phyloP scores from a whole-genome alignment of 257 asterid species.

The Salvia miltiorrhiza region DNA sequence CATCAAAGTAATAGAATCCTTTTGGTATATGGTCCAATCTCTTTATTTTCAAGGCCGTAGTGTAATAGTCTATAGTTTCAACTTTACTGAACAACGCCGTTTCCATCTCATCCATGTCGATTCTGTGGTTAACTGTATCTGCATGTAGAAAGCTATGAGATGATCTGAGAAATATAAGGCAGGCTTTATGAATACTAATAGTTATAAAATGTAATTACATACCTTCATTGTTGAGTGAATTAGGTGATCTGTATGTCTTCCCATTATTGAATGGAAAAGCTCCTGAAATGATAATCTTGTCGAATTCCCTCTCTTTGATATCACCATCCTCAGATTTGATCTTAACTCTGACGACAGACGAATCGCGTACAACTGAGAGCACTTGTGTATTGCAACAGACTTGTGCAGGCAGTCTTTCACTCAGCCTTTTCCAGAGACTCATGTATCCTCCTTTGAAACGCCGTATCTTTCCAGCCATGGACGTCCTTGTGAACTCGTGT shows the following conservation, averaged over 20 bases:
- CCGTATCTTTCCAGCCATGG: constrained; percentile 83
- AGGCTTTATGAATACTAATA: too few species aligned
- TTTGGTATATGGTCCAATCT: constrained; percentile 65
- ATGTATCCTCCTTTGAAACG: constrained; percentile 78
- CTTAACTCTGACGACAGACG: constrained; percentile 31
- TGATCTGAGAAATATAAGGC: neutral
- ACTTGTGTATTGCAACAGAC: constrained; percentile 67
- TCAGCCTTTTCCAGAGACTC: constrained; percentile 65
- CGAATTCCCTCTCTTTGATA: constrained; percentile 43
- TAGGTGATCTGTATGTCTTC: constrained; percentile 52
- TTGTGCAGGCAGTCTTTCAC: constrained; percentile 49
- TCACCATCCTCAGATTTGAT: constrained; percentile 32
- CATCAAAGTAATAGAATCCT: constrained; percentile 81
- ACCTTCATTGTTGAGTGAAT: constrained; percentile 37
- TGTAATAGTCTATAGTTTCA: constrained; percentile 67
- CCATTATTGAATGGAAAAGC: constrained; percentile 62
- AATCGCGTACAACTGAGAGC: constrained; percentile 40
- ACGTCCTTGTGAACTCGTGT: constrained; percentile 75
- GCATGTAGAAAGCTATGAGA: constrained; percentile 20
- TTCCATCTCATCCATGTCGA: constrained; percentile 60
- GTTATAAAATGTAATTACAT: too few species aligned
- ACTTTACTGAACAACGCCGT: constrained; percentile 65
- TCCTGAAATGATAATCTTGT: constrained; percentile 71
- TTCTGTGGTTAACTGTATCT: constrained; percentile 33
- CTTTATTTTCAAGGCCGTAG: constrained; percentile 69